Percentiles rank a stretch among this genome's conserved stretches.
Evolutionary conservation across 2,329 filamentous ascomycete genomes (phyloP).

Genomic region (Raffaelea ambrosiae): DNA sequence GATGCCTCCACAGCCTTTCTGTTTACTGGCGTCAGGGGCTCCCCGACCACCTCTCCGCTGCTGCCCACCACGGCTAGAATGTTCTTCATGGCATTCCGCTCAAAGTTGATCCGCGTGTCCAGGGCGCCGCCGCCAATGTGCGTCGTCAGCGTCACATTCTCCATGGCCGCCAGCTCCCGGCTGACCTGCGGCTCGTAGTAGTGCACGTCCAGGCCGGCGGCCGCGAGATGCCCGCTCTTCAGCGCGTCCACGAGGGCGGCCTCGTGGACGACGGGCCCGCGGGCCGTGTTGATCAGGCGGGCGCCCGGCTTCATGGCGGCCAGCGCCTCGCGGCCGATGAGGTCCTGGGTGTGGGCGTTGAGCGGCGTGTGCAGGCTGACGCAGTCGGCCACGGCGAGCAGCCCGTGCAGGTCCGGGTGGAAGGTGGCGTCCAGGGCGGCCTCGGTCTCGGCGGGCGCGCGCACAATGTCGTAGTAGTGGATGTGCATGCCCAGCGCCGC

Average conservation of each 20-base stretch:
- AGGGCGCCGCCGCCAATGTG: conserved; percentile 48
- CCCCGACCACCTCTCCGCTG: not conserved
- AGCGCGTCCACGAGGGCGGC: conserved; percentile 36
- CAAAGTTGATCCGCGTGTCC: conserved; percentile 1
- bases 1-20: not conserved
- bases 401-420: conserved; percentile 26
- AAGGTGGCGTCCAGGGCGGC: not conserved
- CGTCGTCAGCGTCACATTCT: conserved; percentile 33
- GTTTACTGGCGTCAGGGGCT: not conserved
- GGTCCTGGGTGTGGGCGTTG: conserved; percentile 27
- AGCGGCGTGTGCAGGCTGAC: conserved; percentile 39
- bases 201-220: conserved; percentile 43
- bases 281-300: conserved; percentile 44
- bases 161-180: conserved; percentile 19
- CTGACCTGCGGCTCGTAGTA: conserved; percentile 34
- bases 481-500: conserved; percentile 48
- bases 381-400: conserved; percentile 39
- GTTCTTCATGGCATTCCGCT: conserved; percentile 1
- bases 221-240: conserved; percentile 31
- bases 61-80: conserved; percentile 16
- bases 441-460: conserved; percentile 31
- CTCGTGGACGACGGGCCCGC: conserved; percentile 42
- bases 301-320: conserved; percentile 38
- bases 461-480: conserved; percentile 39
- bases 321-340: conserved; percentile 31